Base-by-base conservation (phyloP, 78 protist genomes). In the Corallochytrium limacisporum region DNA sequence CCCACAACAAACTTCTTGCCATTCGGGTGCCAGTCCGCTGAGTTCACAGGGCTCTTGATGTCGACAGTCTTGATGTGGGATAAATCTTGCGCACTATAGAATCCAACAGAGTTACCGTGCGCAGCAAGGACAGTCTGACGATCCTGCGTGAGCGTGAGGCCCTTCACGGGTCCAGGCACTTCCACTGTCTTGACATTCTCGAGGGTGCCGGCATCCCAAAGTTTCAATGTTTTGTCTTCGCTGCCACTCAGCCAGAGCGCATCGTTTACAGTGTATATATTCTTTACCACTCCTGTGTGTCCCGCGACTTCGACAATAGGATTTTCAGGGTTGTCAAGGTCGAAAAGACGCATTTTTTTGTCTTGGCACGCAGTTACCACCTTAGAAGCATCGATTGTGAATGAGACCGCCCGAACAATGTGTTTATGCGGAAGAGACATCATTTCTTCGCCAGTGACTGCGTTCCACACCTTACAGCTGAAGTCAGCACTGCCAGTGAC, bases 381-480 rank as follows among this genome's bases (percentile, higher is more conserved):
- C 63, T 24, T 10, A 24, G 15, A 0, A 15, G 18, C 63, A 57
- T 15, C 16, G 56, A 61, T 62, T 20, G 71, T 32, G 54, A 82
- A 83, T 42, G 55, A 81, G 47, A 75, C 87, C 16, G 77, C 20
- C 39, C 71, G 61, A 44, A 88, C 87, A 57, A 81, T 79, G 57
- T 82, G 80, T 33, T 56, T 57, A 54, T 84, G 90, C 55, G 39
- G 47, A 7, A 84, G 61, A 2, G 78, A 29, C 29, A 51, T n/a
- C 31, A 81, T 1, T 40, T 77, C 85, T 4, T 53, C 47, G 8
- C 93, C 93, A 20, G 75, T 61, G 33, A 72, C 28, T 40, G 90
- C 84, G 57, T 88, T 82, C 90, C 90, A 88, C 38, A 84, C 31
- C 74, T 84, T 80, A n/a, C 82, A 74, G 57, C 79, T 57, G 75